Conservation (phyloP, 2,329 filamentous ascomycete species). For the Kalmusia sp. region DNA sequence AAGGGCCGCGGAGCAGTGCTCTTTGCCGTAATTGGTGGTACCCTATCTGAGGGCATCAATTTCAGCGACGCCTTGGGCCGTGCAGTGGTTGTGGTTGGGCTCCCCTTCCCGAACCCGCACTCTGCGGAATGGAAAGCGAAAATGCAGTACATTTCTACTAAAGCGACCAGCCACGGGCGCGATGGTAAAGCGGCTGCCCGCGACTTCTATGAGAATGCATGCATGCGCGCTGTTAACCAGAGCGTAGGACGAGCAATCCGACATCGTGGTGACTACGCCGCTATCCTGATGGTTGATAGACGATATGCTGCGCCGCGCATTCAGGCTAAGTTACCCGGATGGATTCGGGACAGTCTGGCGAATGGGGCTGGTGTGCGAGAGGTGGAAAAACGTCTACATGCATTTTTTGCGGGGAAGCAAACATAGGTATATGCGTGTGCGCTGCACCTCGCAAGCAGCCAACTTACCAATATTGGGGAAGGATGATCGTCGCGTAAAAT, state of each 20-base stretch:
- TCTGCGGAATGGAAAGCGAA: constrained; percentile 94
- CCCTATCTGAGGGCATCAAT: constrained; percentile 97
- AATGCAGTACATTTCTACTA: constrained; percentile 81
- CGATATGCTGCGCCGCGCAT: constrained; percentile 80
- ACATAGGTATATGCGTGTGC: constrained; percentile 8
- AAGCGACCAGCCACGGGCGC: constrained; percentile 47
- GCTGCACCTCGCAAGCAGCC: background rate
- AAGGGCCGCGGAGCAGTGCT: constrained; percentile 74
- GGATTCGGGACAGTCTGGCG: constrained; percentile 78
- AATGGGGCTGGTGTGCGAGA: constrained; percentile 49
- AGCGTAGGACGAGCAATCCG: constrained; percentile 92
- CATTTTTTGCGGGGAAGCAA: constrained; percentile 46
- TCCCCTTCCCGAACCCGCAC: constrained; percentile 91
- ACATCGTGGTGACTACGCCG: constrained; percentile 86
- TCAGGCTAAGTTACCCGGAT: constrained; percentile 79
- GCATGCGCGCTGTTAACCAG: constrained; percentile 97
- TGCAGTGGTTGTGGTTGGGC: constrained; percentile 87
- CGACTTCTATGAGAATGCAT: constrained; percentile 92
- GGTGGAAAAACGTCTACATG: constrained; percentile 48
- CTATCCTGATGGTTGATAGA: constrained; percentile 83
- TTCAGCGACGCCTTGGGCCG: constrained; percentile 91
- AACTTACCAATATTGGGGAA: background rate
- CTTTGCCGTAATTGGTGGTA: constrained; percentile 90
- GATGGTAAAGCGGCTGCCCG: constrained; percentile 61
- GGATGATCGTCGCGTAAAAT: constrained; percentile 4